Base-by-base conservation (phyloP, 768 basidiomycete species). In the Mycena floridula region DNA sequence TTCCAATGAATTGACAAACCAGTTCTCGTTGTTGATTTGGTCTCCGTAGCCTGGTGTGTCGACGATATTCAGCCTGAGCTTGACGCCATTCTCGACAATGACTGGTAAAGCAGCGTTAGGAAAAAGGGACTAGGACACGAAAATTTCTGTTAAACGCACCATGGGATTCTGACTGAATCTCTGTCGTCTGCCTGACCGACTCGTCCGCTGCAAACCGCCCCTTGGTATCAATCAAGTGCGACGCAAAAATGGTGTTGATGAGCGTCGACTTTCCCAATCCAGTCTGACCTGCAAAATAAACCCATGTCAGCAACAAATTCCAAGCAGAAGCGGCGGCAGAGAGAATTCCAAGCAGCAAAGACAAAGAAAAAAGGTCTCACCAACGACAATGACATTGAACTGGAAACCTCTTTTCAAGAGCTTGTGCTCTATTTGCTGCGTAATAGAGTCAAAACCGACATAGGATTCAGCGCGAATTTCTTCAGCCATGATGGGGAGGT, bases 31-130 rank as follows among this genome's bases (percentile, higher is more conserved):
- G 79, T 99, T 95, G 62, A 99, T 81, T 58, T 93, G 90, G 76
- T 99, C 95, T 38, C 94, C 95, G 56, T 94, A 99, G 26, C 96
- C 95, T 43, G 95, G 95, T 9, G 96, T 99, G 67, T 99, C 95
- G 54, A 98, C 91, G 52, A 99, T 97, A 76, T 97, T 98, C 58
- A 99, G 71, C 42, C 91, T 81, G 49, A 99, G 79, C 61, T 82
- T 85, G 48, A 99, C 95, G 45, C 91, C 91, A 53, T 98, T 97
- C 67, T 99, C 95, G 43, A 85, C 84, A 55, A 99, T 93, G 51
- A 95, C 94, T 98, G 53, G 30, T 40, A 24, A 37, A 16, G 5
- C 22, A 11, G 21, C 20, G 30, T n/a, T 8, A 24, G 26, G 24
- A n/a, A 4, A 30, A 28, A 38, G 25, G 21, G 39, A 24, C 11